A percentile compares a stretch with the other conserved stretches of the same genome.
phyloP scores from a whole-genome alignment of 208 protist species.

The Blastocrithidia nonstop region DNA sequence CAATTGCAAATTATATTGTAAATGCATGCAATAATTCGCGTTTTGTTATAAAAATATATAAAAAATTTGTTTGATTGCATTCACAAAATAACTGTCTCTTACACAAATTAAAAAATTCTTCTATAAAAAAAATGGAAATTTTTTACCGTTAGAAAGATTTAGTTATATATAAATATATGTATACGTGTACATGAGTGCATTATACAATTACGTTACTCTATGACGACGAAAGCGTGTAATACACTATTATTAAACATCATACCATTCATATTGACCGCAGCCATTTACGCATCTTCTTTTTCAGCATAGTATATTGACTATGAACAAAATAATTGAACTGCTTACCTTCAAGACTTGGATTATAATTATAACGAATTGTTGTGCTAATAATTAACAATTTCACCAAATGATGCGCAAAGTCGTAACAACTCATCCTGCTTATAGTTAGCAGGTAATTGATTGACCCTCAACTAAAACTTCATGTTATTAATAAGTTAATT shows the following conservation, averaged over 20 bases:
- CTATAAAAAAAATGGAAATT: too few species aligned
- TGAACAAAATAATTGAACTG: not conserved
- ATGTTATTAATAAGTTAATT: conserved; percentile 8
- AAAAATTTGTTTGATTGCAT: too few species aligned
- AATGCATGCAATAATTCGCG: too few species aligned
- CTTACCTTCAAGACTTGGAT: not conserved
- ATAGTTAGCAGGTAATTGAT: conserved; percentile 16
- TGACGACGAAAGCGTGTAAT: conserved; percentile 23
- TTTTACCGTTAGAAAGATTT: too few species aligned
- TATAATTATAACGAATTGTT: conserved; percentile 1
- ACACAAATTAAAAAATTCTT: too few species aligned
- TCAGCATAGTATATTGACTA: conserved; percentile 41
- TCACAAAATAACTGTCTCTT: too few species aligned
- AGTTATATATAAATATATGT: too few species aligned
- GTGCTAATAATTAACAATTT: conserved; percentile 18
- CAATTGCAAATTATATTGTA: too few species aligned
- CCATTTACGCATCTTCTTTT: conserved; percentile 26
- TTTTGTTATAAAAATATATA: too few species aligned
- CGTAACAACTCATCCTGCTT: conserved; percentile 31
- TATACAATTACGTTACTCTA: conserved; percentile 6
- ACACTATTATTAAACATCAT: conserved; percentile 48
- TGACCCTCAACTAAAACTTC: conserved; percentile 27
- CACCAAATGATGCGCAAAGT: conserved; percentile 59
- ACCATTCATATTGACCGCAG: conserved; percentile 51
- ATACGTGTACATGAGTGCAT: too few species aligned